A percentile compares a stretch with the other conserved stretches of the same genome.
phyloP scores from a whole-genome alignment of 352 stramenopile genomes.

The Phytophthora kernoviae region DNA sequence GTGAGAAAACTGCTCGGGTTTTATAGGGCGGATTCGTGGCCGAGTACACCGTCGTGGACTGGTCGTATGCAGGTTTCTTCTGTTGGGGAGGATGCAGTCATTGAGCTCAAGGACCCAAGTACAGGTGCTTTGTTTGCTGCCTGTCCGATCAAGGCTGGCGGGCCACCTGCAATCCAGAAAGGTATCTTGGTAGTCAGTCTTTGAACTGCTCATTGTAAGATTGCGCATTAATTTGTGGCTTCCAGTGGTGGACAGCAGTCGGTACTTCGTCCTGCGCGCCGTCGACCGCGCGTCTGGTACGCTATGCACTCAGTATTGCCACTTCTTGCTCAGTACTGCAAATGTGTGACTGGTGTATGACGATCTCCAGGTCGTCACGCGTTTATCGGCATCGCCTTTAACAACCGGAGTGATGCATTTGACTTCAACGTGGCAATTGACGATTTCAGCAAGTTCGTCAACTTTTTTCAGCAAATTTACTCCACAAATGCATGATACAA shows the following conservation, averaged over 20 bases:
- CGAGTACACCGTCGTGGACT: constrained; percentile 62
- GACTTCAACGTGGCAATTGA: constrained; percentile 95
- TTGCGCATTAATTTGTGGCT: constrained; percentile 1
- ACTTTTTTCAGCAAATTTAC: too few relatives aligned
- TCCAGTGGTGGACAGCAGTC: constrained; percentile 87
- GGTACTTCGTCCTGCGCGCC: constrained; percentile 94
- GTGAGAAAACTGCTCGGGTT: too few relatives aligned
- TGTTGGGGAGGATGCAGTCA: constrained; percentile 58
- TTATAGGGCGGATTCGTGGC: constrained; percentile 67
- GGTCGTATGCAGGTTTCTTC: constrained; percentile 65
- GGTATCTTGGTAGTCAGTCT: constrained; percentile 24
- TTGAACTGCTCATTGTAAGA: neutral
- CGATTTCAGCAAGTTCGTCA: constrained; percentile 88
- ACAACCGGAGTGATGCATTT: constrained; percentile 94
- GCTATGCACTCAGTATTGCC: neutral
- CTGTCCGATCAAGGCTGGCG: constrained; percentile 64
- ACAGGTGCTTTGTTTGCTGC: constrained; percentile 62
- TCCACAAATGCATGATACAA: too few relatives aligned
- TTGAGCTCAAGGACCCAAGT: constrained; percentile 66
- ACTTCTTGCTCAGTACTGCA: neutral
- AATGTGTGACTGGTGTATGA: neutral
- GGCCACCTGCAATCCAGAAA: constrained; percentile 66
- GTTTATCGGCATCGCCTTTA: constrained; percentile 94
- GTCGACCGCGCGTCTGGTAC: constrained; percentile 84
- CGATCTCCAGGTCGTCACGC: constrained; percentile 73